Evolutionary conservation across 495 filamentous ascomycete genomes (phyloP), one percentile per base, ranked within the genome.

Genomic region (Aspergillus bertholletiae): DNA sequence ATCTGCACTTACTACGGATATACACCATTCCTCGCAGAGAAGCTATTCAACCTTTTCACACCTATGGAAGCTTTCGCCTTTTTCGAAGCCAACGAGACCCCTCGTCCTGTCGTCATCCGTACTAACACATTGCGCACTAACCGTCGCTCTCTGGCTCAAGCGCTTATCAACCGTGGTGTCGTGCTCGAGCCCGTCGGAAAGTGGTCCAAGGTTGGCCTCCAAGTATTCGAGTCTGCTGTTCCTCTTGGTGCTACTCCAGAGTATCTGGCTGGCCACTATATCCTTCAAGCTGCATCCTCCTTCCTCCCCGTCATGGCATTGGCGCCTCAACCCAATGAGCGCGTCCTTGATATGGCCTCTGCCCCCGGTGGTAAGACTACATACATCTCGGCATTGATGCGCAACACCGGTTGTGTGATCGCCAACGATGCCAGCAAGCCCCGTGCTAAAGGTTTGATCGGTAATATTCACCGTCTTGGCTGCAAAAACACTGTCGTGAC

Each of bases 291-390:
- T 11, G 94, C 94, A 1, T 94, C 90, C 21, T 97, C 92, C 24
- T 98, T 98, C 79, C 82, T 98, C 24, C 94, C 94, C 60, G 92
- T 96, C 60, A 97, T 98, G 91, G 94, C 95, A 2, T 80, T 98
- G 15, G 90, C 88, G 13, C 95, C 94, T 0, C 94, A 97, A 69
- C 89, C 95, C 69, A 80, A 92, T 56, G 94, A 98, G 76, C 83
- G 94, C 9, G 76, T 92, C 23, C 88, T 95, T 47, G 85, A 90
- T 76, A 98, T 98, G 94, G 91, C 94, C n/a, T 84, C 94, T 53
- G 94, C 94, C 56, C 94, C 94, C 53, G 94, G 94, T 74, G 94
- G 94, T 70, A 98, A 98, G 74, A 96, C 92, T 7, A 97, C 95
- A 3, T 90, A 97, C 68, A 90, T 97, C 64, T 89, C 94, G 13